phyloP scores from a whole-genome alignment of 2,329 filamentous ascomycete species.

The Aspergillus aculeatinus region DNA sequence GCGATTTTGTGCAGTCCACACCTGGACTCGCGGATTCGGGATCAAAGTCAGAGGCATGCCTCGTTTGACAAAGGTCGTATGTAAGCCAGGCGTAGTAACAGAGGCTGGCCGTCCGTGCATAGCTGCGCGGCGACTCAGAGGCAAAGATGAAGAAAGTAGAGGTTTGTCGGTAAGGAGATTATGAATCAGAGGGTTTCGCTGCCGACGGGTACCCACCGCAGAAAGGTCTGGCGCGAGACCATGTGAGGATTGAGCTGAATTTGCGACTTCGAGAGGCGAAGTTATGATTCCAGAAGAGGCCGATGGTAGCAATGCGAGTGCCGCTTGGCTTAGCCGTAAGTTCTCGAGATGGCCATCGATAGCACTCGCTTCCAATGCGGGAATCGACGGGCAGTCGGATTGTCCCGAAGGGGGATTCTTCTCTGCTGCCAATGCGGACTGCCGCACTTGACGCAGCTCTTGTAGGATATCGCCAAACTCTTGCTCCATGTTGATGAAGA shows the following conservation, averaged over 20 bases:
- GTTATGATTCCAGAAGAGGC: constrained; percentile 87
- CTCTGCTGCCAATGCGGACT: constrained; percentile 14
- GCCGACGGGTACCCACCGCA: constrained; percentile 57
- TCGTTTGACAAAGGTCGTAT: constrained; percentile 82
- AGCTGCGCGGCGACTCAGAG: constrained; percentile 62
- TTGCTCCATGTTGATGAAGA: constrained; percentile 92
- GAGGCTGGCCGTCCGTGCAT: constrained; percentile 31
- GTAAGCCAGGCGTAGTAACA: constrained; percentile 42
- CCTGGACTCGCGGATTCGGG: constrained; percentile 63
- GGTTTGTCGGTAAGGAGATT: constrained; percentile 96
- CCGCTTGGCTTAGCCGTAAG: constrained; percentile 67
- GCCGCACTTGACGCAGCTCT: constrained; percentile 52
- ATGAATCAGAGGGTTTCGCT: constrained; percentile 85
- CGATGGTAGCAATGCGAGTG: constrained; percentile 73
- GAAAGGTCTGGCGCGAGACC: constrained; percentile 35
- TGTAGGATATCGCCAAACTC: constrained; percentile 71
- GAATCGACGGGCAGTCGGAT: constrained; percentile 6
- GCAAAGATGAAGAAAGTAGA: constrained; percentile 85
- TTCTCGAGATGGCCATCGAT: constrained; percentile 64
- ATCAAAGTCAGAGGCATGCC: constrained; percentile 87
- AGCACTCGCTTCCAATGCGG: constrained; percentile 18
- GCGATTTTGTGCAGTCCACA: constrained; percentile 67
- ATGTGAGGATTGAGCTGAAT: constrained; percentile 44
- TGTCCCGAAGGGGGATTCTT: constrained; percentile 16
- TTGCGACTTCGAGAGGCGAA: constrained; percentile 78